Percentiles rank a stretch among this genome's conserved stretches.
These are phyloP conservation scores for Macrophomina phaseolina DNA, from an alignment of 2,329 filamentous ascomycete species.

Conservation along the genomic window DNA sequence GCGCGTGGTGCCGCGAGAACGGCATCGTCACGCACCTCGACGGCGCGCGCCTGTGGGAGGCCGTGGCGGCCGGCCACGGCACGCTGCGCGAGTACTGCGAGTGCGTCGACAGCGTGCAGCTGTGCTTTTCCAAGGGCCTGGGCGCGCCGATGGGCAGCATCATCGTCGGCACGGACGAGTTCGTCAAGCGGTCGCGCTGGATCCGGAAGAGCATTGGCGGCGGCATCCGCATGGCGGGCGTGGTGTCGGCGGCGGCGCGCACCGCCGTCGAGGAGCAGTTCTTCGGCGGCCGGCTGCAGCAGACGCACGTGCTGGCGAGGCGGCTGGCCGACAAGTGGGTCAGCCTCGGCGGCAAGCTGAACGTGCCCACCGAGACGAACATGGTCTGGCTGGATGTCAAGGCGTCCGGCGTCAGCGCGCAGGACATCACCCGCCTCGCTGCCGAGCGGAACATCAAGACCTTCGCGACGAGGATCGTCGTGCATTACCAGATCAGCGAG, in stretches of 20 bases:
- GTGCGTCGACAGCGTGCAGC: constrained; percentile 74
- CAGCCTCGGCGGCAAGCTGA: constrained; percentile 69
- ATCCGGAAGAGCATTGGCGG: constrained; percentile 82
- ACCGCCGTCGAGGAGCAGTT: constrained; percentile 84
- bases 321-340: constrained; percentile 71
- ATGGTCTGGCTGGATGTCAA: constrained; percentile 86
- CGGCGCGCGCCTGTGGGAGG: constrained; percentile 83
- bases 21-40: constrained; percentile 76
- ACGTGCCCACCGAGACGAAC: constrained; percentile 81
- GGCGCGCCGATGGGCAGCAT: constrained; percentile 82
- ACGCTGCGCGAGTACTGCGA: constrained; percentile 69
- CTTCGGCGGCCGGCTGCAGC: constrained; percentile 65
- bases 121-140: constrained; percentile 84
- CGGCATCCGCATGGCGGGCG: constrained; percentile 76
- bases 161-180: constrained; percentile 63
- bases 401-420: constrained; percentile 59
- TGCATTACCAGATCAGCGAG: constrained; percentile 75
- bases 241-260: constrained; percentile 75
- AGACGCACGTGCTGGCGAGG: constrained; percentile 67
- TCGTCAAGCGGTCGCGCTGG: constrained; percentile 73
- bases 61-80: constrained; percentile 72
- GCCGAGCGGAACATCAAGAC: constrained; percentile 64
- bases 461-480: constrained; percentile 64
- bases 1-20: constrained; percentile 67
- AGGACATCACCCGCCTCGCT: constrained; percentile 61